Base-by-base conservation (phyloP, 805 yeast genomes). In the Vanderwaltozyma verrucispora region DNA sequence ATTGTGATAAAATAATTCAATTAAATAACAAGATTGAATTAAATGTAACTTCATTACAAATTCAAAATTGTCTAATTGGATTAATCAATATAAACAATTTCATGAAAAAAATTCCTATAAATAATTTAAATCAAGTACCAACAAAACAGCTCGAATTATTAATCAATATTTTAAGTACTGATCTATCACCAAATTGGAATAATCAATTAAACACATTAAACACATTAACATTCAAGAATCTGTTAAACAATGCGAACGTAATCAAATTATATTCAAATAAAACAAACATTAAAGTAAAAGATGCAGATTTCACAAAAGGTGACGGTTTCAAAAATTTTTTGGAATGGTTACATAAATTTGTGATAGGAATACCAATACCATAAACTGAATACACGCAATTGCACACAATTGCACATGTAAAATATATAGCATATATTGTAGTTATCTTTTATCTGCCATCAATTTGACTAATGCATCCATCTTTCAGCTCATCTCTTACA, bases 61-160 rank as follows among this genome's bases (percentile, higher is more conserved):
- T 52, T 26, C 44, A 45, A 19, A 53, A 52, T 34, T 50, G 56
- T 28, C 31, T 47, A 21, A 36, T 46, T 28, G 59, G 59, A 12
- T 49, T 52, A 33, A 40, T 43, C 14, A 51, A 50, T 31, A 34
- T 52, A 8, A 41, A 44, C 32, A 47, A 46, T 21, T 53, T 51
- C 27, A 28, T 50, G 33, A 43, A 44, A 21, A 45, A 45, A 32
- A 44, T 50, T 15, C 54, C 53, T 4, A 26, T 42, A 32, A 46
- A 44, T 19, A 42, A 43, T 18, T 45, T 44, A 33, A 43, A 44
- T 30, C 41, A 41, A 29, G 37, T 49, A 9, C 43, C 50, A 11
- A 42, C 36, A 27, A 41, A 40, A n/a, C 53, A 49, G 30, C 20
- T 45, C 24, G 47, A 43, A 12, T 38, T 49, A 1, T 40, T 50